phyloP scores from a whole-genome alignment of 73 alveolate species.

The Tetrahymena malaccensis region DNA sequence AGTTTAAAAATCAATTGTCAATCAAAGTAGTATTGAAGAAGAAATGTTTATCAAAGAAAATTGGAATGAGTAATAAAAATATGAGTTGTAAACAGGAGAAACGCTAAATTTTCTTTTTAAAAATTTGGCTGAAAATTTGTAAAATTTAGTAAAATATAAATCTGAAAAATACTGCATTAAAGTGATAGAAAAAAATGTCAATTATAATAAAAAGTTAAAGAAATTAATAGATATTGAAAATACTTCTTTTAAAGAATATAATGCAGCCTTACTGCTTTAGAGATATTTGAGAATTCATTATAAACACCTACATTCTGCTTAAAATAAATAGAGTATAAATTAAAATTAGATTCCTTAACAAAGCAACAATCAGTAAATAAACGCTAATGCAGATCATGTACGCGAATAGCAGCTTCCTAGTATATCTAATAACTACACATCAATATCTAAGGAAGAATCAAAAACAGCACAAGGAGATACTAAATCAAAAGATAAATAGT shows the following conservation, averaged over 20 bases:
- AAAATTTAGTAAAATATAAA: neutral
- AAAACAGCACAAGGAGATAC: neutral
- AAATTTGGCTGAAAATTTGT: neutral
- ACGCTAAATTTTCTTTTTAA: neutral
- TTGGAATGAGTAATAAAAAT: neutral
- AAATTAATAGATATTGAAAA: neutral
- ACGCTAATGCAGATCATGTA: neutral
- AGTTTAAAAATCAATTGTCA: neutral
- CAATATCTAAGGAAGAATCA: neutral
- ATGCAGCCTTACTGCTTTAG: neutral
- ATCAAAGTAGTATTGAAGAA: neutral
- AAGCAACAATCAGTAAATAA: neutral
- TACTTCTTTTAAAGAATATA: neutral
- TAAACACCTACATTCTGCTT: neutral
- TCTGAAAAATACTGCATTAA: neutral
- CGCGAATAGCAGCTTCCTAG: neutral
- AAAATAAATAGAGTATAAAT: neutral
- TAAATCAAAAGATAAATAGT: neutral
- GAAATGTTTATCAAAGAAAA: neutral
- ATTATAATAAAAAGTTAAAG: neutral
- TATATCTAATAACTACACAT: neutral
- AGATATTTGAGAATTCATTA: neutral
- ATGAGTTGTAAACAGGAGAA: neutral
- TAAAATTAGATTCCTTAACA: neutral
- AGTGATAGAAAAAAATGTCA: neutral